Evolutionary conservation across 2,329 filamentous ascomycete species (phyloP).

Genomic region (Hypoxylon sp.): DNA sequence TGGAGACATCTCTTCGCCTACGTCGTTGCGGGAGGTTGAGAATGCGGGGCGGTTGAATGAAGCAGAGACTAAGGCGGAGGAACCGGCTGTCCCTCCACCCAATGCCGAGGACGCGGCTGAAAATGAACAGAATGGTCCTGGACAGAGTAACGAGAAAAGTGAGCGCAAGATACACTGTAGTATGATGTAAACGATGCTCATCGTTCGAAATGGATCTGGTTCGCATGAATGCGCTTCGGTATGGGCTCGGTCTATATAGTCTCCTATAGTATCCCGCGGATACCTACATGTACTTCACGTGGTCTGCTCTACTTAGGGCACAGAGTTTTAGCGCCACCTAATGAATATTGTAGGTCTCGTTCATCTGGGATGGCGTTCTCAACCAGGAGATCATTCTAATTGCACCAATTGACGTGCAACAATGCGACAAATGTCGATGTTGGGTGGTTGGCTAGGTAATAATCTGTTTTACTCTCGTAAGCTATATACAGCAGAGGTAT

Average conservation of each 20-base stretch:
- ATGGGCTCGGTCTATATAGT: background rate
- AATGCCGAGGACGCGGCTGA: background rate
- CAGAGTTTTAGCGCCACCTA: background rate
- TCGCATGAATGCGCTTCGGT: background rate
- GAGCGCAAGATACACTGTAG: background rate
- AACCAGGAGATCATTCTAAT: background rate
- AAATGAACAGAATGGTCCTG: background rate
- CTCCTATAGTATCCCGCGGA: too few species aligned
- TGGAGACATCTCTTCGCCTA: background rate
- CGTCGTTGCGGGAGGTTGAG: constrained; percentile 28
- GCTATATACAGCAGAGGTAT: constrained; percentile 28
- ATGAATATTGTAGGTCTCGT: background rate
- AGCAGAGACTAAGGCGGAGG: background rate
- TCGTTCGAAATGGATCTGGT: background rate
- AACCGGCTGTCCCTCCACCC: background rate
- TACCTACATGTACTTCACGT: background rate
- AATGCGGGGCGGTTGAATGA: background rate
- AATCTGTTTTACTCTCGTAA: background rate
- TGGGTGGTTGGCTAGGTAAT: background rate
- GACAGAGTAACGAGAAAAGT: background rate
- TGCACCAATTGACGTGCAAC: background rate
- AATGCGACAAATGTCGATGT: background rate
- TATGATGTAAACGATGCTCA: constrained; percentile 5
- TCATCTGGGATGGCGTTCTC: background rate
- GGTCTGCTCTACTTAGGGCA: too few species aligned